Conservation (phyloP, 176 grass and related monocot species). For the Oryza punctata region DNA sequence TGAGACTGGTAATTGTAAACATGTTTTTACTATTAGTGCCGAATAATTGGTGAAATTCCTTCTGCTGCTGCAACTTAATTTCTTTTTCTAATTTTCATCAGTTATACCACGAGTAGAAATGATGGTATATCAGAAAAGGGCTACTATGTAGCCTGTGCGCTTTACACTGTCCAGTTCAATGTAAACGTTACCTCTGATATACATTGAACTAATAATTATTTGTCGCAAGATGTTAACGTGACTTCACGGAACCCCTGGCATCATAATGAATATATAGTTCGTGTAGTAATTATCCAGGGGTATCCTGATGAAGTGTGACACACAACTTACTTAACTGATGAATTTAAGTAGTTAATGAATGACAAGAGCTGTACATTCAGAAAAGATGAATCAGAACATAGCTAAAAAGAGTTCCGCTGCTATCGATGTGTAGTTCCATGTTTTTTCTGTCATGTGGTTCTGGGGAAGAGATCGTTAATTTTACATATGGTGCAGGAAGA, state of each 20-base stretch:
- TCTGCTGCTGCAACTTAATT: not conserved
- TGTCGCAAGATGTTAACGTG: not conserved
- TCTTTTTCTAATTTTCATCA: not conserved
- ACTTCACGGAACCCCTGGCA: not conserved
- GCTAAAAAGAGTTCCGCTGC: not conserved
- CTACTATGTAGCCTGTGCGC: not conserved
- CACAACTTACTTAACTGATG: not conserved
- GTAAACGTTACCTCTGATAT: not conserved
- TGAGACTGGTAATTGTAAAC: not conserved
- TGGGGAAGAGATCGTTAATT: not conserved
- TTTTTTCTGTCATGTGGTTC: not conserved
- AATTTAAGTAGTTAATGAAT: no score
- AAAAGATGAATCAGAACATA: not conserved
- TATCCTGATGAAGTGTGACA: not conserved
- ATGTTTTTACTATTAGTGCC: not conserved
- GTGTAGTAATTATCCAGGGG: not conserved
- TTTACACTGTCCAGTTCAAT: not conserved
- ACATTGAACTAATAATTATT: constrained; percentile 9
- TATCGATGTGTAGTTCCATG: not conserved
- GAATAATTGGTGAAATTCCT: not conserved
- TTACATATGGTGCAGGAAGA: constrained; percentile 55
- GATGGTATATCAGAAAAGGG: not conserved
- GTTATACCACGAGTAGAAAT: not conserved
- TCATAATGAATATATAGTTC: not conserved
- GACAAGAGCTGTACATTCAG: not conserved